phyloP scores from a whole-genome alignment of 805 yeast species.

The Isabelozyma gotoi region DNA sequence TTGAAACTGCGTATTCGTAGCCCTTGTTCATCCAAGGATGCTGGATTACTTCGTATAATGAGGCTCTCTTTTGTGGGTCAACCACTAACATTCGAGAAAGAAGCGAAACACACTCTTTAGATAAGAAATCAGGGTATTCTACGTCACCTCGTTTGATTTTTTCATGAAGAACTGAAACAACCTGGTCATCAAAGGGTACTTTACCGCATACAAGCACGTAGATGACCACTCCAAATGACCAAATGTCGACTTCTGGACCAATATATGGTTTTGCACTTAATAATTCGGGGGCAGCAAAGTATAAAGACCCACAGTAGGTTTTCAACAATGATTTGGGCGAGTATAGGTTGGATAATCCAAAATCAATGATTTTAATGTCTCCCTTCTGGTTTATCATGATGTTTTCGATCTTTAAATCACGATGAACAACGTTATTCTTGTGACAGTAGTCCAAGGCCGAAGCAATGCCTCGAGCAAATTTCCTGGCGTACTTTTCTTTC shows the following conservation, averaged over 20 bases:
- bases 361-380: constrained; percentile 92
- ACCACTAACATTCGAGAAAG: constrained; percentile 90
- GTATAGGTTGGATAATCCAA: constrained; percentile 89
- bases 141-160: constrained; percentile 91
- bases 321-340: constrained; percentile 70
- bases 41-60: constrained; percentile 70
- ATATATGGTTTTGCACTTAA: constrained; percentile 87
- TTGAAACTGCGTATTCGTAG: constrained; percentile 68
- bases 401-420: constrained; percentile 95
- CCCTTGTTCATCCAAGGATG: constrained; percentile 97
- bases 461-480: constrained; percentile 92
- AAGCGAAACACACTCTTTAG: constrained; percentile 77
- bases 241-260: constrained; percentile 97
- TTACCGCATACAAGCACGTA: constrained; percentile 96
- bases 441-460: constrained; percentile 94
- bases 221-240: constrained; percentile 97
- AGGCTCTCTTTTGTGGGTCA: constrained; percentile 78
- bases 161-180: constrained; percentile 87
- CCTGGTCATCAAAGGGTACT: constrained; percentile 96
- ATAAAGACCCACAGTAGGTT: constrained; percentile 95
- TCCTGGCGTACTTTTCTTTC: constrained; percentile 90
- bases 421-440: constrained; percentile 90
- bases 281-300: constrained; percentile 98
- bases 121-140: constrained; percentile 82
- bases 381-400: constrained; percentile 93